Conservation (phyloP, 2,329 filamentous ascomycete species). For the Claviceps citrina region DNA sequence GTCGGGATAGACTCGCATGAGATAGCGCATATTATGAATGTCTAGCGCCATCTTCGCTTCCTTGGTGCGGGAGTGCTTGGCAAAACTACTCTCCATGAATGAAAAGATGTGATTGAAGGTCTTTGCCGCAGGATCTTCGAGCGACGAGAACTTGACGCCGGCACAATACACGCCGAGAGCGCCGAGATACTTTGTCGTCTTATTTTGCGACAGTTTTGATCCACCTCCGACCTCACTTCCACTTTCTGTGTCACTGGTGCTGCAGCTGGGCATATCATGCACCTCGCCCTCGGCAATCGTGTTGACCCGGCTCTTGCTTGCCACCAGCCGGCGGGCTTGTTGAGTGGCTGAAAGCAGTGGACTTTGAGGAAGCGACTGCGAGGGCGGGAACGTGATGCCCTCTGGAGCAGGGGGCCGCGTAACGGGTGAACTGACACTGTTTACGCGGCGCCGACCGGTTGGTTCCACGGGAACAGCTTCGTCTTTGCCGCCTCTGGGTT, state of each 20-base stretch:
- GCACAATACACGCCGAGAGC: constrained; percentile 66
- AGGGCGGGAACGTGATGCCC: constrained; percentile 31
- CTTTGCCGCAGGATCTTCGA: constrained; percentile 63
- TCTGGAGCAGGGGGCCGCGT: constrained; percentile 48
- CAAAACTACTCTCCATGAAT: constrained; percentile 79
- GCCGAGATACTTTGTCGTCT: constrained; percentile 71
- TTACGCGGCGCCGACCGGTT: constrained; percentile 38
- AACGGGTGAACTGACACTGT: constrained; percentile 55
- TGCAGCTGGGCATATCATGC: constrained; percentile 39
- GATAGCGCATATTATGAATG: constrained; percentile 76
- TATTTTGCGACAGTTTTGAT: constrained; percentile 54
- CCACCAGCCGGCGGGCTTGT: constrained; percentile 31
- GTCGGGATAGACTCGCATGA: constrained; percentile 91
- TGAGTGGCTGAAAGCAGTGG: constrained; percentile 36
- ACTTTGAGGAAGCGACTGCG: constrained; percentile 37
- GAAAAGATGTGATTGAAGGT: constrained; percentile 91
- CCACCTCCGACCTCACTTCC: constrained; percentile 37
- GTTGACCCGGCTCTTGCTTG: constrained; percentile 39
- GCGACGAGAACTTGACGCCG: constrained; percentile 69
- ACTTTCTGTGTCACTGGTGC: constrained; percentile 68
- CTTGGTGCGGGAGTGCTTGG: constrained; percentile 59
- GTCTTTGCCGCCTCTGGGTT: constrained; percentile 34
- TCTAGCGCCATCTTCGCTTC: constrained; percentile 66
- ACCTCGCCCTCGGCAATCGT: constrained; percentile 43
- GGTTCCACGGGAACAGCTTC: constrained; percentile 21